These are phyloP conservation scores for Mediolabrus comicus DNA, from an alignment of 108 stramenopile species.

Conservation along the genomic window DNA sequence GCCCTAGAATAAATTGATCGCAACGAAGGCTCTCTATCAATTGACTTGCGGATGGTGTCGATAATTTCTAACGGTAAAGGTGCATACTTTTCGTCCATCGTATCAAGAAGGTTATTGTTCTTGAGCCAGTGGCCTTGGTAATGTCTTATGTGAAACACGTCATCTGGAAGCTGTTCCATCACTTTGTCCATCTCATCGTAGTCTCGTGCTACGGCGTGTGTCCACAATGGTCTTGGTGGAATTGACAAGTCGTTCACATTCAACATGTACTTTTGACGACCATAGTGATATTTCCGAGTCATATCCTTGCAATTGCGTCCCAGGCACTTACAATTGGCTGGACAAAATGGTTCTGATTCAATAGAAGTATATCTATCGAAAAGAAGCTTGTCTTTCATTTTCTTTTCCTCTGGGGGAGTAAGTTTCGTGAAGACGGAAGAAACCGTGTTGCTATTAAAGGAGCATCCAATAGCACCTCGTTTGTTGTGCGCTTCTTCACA, in stretches of 20 bases:
- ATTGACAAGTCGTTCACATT: slow-evolving; percentile 29
- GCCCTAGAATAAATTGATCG: slow-evolving; percentile 11
- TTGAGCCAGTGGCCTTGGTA: slow-evolving; percentile 47
- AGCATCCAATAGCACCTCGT: slow-evolving; percentile 27
- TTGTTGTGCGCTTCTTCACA: slow-evolving; percentile 28
- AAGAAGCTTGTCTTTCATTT: slow-evolving; percentile 36
- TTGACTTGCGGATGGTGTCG: slow-evolving; percentile 15
- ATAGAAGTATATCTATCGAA: slow-evolving; percentile 33
- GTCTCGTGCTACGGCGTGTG: slow-evolving; percentile 36
- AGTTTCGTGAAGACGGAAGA: slow-evolving; percentile 43
- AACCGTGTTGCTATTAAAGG: slow-evolving; percentile 46
- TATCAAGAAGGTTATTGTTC: slow-evolving; percentile 33
- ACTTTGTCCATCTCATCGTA: slow-evolving; percentile 41
- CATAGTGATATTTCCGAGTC: slow-evolving; percentile 32
- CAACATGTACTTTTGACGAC: slow-evolving; percentile 44
- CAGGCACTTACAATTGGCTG: slow-evolving; percentile 28
- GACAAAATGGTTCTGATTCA: slow-evolving; percentile 33
- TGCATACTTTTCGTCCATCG: slow-evolving; percentile 30
- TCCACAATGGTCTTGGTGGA: slow-evolving; percentile 44
- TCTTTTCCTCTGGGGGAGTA: slow-evolving; percentile 24
- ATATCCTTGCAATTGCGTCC: slow-evolving; percentile 16
- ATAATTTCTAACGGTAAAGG: slow-evolving; percentile 21
- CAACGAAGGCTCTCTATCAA: neutral
- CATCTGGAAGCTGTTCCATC: slow-evolving; percentile 43
- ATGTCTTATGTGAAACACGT: slow-evolving; percentile 41